Percentiles rank a stretch among this genome's conserved stretches.
phyloP scores from a whole-genome alignment of 495 filamentous ascomycete genomes.

The Tuber borchii region DNA sequence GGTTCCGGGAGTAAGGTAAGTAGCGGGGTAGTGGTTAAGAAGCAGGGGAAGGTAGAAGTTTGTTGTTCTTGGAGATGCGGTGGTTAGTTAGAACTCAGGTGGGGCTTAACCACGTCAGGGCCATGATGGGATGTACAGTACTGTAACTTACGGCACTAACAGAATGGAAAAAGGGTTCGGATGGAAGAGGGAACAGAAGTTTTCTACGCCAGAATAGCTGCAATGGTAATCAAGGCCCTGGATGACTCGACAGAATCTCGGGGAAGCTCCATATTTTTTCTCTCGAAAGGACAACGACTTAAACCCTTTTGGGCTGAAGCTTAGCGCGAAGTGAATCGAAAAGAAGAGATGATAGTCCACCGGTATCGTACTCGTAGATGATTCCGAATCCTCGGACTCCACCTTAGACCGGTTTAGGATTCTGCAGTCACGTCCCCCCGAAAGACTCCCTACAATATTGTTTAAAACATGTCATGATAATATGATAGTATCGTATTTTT shows the following conservation, averaged over 20 bases:
- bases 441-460: not conserved
- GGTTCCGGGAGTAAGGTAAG: not conserved
- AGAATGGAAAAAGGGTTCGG: not conserved
- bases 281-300: not conserved
- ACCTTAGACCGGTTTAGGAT: not conserved
- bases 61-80: not conserved
- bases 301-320: not conserved
- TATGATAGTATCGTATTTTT: not conserved
- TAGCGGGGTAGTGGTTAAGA: not conserved
- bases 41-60: not conserved
- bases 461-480: not conserved
- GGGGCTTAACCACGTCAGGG: slow-evolving; percentile 4
- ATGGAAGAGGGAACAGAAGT: not conserved
- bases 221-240: too few species aligned
- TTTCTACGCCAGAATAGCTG: too few species aligned
- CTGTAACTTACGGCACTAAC: not conserved
- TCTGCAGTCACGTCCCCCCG: not conserved
- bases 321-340: not conserved
- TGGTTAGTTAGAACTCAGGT: not conserved
- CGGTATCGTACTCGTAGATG: too few species aligned
- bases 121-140: not conserved
- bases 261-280: not conserved
- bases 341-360: not conserved
- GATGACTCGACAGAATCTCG: not conserved
- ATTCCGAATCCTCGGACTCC: not conserved